These are phyloP conservation scores for Urtica urens DNA, from an alignment of 306 rosid species.

Conservation along the genomic window DNA sequence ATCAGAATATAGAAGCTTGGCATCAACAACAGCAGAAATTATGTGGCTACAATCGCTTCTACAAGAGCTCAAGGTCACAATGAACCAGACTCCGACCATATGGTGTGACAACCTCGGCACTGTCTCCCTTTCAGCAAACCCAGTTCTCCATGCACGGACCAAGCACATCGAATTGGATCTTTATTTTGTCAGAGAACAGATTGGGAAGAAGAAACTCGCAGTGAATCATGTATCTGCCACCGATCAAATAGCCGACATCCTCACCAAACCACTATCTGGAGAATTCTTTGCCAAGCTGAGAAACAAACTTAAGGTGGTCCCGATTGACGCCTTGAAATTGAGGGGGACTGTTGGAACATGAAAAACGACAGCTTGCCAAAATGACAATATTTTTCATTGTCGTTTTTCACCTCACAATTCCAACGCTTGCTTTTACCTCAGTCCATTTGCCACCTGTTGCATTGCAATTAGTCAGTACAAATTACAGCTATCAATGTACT, in stretches of 20 bases:
- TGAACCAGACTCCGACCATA: neutral
- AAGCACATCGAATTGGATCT: neutral
- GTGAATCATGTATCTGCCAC: neutral
- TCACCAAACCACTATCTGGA: neutral
- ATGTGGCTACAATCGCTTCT: too few relatives aligned
- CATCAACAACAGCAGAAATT: too few relatives aligned
- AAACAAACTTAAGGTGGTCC: neutral
- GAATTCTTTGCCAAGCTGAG: neutral
- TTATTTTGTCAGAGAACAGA: too few relatives aligned
- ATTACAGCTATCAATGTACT: too few relatives aligned
- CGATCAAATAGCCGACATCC: neutral
- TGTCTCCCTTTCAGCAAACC: too few relatives aligned
- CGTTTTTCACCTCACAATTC: too few relatives aligned
- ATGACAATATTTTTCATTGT: too few relatives aligned
- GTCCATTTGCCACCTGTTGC: too few relatives aligned
- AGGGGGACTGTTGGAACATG: neutral
- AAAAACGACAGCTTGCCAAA: neutral
- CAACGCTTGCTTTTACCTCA: too few relatives aligned
- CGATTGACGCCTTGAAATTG: too few relatives aligned
- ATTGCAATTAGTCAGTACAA: too few relatives aligned
- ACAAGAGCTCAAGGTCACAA: neutral
- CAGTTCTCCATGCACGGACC: neutral
- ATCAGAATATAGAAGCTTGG: neutral
- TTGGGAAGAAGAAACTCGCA: neutral
- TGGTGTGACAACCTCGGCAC: neutral